phyloP scores from a whole-genome alignment of 306 rosid genomes.

The Datisca glomerata region DNA sequence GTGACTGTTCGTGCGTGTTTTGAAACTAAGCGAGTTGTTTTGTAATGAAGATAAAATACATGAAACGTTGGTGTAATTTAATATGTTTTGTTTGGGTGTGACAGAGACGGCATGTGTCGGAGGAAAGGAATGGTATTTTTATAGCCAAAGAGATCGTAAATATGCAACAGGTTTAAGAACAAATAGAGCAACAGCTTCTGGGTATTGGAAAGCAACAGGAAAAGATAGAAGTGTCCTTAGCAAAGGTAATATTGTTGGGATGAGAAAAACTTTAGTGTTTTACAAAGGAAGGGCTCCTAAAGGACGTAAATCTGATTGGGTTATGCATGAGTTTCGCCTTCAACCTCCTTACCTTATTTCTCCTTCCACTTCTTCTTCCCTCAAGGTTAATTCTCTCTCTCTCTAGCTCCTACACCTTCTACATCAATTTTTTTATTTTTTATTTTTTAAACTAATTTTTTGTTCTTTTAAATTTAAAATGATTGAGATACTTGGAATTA shows the following conservation, averaged over 20 bases:
- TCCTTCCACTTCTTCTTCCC: constrained; percentile 34
- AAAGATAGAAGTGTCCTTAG: constrained; percentile 52
- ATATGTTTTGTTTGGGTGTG: neutral
- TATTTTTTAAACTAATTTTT: too few species aligned
- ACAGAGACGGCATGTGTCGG: constrained; percentile 74
- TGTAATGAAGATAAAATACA: too few species aligned
- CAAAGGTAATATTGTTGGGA: constrained; percentile 54
- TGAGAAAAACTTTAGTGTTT: constrained; percentile 85
- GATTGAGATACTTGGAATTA: too few species aligned
- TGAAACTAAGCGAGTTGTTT: too few species aligned
- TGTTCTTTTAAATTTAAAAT: too few species aligned
- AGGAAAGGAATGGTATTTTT: constrained; percentile 83
- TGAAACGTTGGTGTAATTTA: too few species aligned
- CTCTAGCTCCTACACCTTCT: neutral
- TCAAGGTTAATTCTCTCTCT: constrained; percentile 29
- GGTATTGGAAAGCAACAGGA: constrained; percentile 92
- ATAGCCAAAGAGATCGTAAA: constrained; percentile 60
- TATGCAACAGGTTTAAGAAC: constrained; percentile 79
- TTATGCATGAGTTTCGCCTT: constrained; percentile 80
- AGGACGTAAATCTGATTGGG: constrained; percentile 80
- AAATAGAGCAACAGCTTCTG: constrained; percentile 70
- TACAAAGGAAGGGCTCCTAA: constrained; percentile 88
- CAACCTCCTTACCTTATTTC: constrained; percentile 37
- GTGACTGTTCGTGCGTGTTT: too few species aligned
- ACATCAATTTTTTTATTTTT: too few species aligned